Conservation (phyloP, 257 asterid species). For the Ehretia macrophylla region DNA sequence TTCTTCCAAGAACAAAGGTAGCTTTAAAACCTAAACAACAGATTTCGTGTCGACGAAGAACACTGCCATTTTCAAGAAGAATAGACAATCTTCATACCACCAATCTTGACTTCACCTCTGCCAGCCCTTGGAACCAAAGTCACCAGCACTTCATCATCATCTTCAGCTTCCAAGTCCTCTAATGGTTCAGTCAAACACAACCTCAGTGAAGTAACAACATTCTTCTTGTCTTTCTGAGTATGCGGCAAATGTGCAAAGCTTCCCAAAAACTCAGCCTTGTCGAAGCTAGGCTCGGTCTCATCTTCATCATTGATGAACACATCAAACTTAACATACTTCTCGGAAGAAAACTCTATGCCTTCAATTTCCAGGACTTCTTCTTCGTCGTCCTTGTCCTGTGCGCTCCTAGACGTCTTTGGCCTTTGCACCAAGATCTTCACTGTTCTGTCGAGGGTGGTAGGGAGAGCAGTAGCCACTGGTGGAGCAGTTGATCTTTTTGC, state of each 20-base stretch:
- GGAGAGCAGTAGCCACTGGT: conserved; percentile 23
- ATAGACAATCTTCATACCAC: conserved; percentile 44
- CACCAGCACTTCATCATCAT: conserved; percentile 58
- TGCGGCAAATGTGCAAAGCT: conserved; percentile 72
- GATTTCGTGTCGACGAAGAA: too few relatives aligned
- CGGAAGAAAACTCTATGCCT: conserved; percentile 47
- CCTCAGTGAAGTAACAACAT: conserved; percentile 44
- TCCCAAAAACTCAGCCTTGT: conserved; percentile 58
- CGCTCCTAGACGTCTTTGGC: conserved; percentile 58
- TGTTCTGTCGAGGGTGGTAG: conserved; percentile 45
- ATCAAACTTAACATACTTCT: conserved; percentile 52
- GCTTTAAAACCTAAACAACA: not conserved
- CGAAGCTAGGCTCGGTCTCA: conserved; percentile 28
- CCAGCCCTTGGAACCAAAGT: conserved; percentile 57
- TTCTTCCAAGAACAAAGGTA: not conserved
- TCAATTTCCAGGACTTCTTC: conserved; percentile 47
- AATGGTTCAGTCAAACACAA: conserved; percentile 48
- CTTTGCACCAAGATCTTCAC: conserved; percentile 49
- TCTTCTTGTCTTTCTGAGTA: conserved; percentile 35
- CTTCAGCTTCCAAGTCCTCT: conserved; percentile 65
- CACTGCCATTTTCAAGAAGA: not conserved
- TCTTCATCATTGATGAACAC: conserved; percentile 65
- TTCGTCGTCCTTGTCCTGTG: conserved; percentile 43
- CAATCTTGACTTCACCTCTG: conserved; percentile 45
- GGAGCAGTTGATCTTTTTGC: conserved; percentile 8